Conservation (phyloP, 345 rosid species). For the Citrus trifoliata region DNA sequence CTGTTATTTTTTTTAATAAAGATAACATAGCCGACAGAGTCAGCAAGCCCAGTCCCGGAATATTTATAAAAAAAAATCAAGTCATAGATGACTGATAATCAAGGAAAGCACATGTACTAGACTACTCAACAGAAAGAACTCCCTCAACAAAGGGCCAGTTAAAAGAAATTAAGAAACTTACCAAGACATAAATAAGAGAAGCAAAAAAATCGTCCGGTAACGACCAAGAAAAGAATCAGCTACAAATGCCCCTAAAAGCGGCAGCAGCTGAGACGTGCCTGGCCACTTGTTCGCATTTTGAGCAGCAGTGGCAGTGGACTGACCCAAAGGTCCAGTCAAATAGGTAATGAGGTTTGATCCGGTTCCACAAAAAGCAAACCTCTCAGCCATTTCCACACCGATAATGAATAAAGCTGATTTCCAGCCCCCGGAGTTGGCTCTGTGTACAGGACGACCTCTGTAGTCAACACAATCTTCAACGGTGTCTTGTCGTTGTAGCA, state of each 20-base stretch:
- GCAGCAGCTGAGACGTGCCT: slow-evolving; percentile 40
- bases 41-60: slow-evolving; percentile 39
- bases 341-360: slow-evolving; percentile 42
- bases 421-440: slow-evolving; percentile 44
- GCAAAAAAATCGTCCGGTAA: slow-evolving; percentile 47
- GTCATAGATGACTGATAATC: too few relatives aligned
- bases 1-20: too few relatives aligned
- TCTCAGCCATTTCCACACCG: slow-evolving; percentile 49
- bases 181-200: slow-evolving; percentile 40
- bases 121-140: too few relatives aligned
- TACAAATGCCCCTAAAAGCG: slow-evolving; percentile 45
- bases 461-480: slow-evolving; percentile 33
- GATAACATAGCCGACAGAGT: slow-evolving; percentile 28
- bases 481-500: slow-evolving; percentile 10
- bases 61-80: too few relatives aligned
- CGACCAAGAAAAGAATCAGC: slow-evolving; percentile 53
- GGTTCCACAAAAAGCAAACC: slow-evolving; percentile 45
- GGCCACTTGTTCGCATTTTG: slow-evolving; percentile 47
- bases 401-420: slow-evolving; percentile 49
- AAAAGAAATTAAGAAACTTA: neutral
- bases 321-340: slow-evolving; percentile 45
- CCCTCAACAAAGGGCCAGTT: too few relatives aligned
- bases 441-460: slow-evolving; percentile 26
- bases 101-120: too few relatives aligned
- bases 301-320: slow-evolving; percentile 46